Conservation (phyloP, 345 rosid species). For the Eucalyptus pumila region DNA sequence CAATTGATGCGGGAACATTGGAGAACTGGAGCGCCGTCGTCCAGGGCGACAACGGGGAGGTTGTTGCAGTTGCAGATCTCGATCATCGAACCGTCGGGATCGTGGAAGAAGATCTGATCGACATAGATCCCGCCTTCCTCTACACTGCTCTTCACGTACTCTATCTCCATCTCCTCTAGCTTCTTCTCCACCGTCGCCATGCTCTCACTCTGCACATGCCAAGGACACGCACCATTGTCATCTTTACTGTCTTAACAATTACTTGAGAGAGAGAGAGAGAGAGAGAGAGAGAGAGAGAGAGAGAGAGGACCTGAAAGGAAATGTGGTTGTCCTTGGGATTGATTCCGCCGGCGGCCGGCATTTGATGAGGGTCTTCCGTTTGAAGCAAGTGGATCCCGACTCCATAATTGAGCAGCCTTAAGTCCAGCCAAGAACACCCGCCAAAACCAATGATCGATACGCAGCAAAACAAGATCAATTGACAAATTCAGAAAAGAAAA, state of each 20-base stretch:
- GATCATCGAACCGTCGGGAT: slow-evolving; percentile 54
- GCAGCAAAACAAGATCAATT: neutral
- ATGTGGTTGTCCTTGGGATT: slow-evolving; percentile 65
- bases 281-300: neutral
- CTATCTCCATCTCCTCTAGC: slow-evolving; percentile 34
- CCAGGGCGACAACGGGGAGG: slow-evolving; percentile 31
- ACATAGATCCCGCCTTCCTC: slow-evolving; percentile 45
- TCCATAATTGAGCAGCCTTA: slow-evolving; percentile 60
- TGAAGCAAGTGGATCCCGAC: slow-evolving; percentile 61
- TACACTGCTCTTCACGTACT: slow-evolving; percentile 21
- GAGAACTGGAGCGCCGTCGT: slow-evolving; percentile 5
- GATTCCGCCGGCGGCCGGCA: slow-evolving; percentile 32
- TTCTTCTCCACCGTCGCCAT: slow-evolving; percentile 33
- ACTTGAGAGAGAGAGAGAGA: neutral
- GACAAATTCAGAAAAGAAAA: neutral
- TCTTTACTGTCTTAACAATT: neutral
- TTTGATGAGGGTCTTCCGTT: slow-evolving; percentile 35
- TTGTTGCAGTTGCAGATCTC: slow-evolving; percentile 49
- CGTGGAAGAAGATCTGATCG: slow-evolving; percentile 51
- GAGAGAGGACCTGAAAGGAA: slow-evolving; percentile 55
- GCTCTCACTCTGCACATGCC: slow-evolving; percentile 26
- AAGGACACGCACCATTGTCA: neutral
- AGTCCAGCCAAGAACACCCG: neutral
- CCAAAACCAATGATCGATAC: neutral
- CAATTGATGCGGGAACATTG: slow-evolving; percentile 27